Conservation (phyloP, 2,329 filamentous ascomycete genomes). For the Chlorencoelia australis region DNA sequence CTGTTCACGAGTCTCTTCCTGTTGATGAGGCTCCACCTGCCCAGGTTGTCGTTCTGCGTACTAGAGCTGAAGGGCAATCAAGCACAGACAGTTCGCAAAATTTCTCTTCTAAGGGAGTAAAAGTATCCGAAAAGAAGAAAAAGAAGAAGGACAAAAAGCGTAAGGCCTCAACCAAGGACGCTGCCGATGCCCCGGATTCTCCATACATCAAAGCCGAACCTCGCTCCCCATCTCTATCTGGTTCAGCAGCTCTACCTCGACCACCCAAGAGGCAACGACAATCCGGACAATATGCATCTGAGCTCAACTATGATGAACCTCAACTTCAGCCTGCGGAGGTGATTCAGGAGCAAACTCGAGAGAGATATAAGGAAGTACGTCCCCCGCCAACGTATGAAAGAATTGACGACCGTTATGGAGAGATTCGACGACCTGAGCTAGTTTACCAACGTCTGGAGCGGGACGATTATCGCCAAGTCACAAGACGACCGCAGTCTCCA, state of each 20-base stretch:
- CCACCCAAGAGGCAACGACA: conserved; percentile 48
- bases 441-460: conserved; percentile 21
- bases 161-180: conserved; percentile 32
- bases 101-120: conserved; percentile 41
- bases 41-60: conserved; percentile 48
- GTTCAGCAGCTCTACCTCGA: conserved; percentile 40
- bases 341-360: conserved; percentile 12
- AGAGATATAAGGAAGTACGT: conserved; percentile 15
- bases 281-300: conserved; percentile 32
- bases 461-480: conserved; percentile 19
- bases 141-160: conserved; percentile 46
- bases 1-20: conserved; percentile 19
- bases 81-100: conserved; percentile 50
- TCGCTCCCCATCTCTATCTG: conserved; percentile 50
- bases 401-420: conserved; percentile 19
- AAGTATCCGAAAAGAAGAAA: conserved; percentile 38
- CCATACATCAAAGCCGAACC: conserved; percentile 56
- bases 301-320: conserved; percentile 36
- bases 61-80: conserved; percentile 35
- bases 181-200: conserved; percentile 33
- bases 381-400: conserved; percentile 14
- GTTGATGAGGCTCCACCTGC: conserved; percentile 31
- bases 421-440: conserved; percentile 17
- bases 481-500: conserved; percentile 21
- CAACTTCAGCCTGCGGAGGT: conserved; percentile 30